Conservation (phyloP, 306 rosid genomes). For the Canavalia gladiata region DNA sequence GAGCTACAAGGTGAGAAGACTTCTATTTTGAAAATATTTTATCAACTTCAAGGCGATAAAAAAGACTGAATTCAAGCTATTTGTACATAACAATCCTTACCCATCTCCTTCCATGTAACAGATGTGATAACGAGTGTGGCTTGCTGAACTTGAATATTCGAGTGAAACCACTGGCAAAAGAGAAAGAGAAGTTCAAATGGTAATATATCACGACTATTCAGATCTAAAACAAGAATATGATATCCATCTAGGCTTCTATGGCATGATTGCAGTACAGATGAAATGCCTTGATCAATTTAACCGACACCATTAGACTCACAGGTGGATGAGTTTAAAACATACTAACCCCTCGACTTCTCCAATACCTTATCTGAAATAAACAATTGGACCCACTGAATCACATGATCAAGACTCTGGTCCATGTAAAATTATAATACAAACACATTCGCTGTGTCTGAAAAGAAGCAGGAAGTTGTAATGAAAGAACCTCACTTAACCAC, state of each 20-base stretch:
- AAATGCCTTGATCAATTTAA: constrained; percentile 12
- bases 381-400: constrained; percentile 1
- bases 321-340: too few species aligned
- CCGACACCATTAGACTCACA: neutral
- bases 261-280: neutral
- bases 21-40: neutral
- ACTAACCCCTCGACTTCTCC: neutral
- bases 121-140: constrained; percentile 64
- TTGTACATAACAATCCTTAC: constrained; percentile 58
- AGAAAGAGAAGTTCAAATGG: constrained; percentile 46
- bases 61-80: constrained; percentile 18
- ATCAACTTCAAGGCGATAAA: neutral
- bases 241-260: neutral
- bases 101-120: constrained; percentile 83
- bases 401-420: constrained; percentile 19
- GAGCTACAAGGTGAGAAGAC: constrained; percentile 1
- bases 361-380: constrained; percentile 3
- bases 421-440: neutral
- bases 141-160: constrained; percentile 88
- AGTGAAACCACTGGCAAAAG: constrained; percentile 79
- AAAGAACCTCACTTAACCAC: neutral
- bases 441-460: neutral
- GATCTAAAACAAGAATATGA: constrained; percentile 15
- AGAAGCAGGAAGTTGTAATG: constrained; percentile 2
- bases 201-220: neutral